Evolutionary conservation across 202 grass and related monocot genomes (phyloP).

Genomic region (Sporobolus alterniflorus): DNA sequence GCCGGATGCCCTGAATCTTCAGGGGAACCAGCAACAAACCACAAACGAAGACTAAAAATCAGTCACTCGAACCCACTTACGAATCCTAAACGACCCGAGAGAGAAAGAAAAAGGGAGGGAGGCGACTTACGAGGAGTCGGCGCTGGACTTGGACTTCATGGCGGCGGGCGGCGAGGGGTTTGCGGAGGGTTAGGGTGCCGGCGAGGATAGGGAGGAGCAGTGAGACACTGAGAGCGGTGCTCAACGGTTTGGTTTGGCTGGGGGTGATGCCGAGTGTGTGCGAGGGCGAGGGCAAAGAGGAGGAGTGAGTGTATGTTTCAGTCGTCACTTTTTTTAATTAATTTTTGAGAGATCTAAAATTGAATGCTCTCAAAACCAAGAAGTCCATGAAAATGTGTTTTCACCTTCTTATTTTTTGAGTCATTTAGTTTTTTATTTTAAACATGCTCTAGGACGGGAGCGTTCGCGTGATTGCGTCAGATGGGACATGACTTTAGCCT

Average conservation of each 20-base stretch:
- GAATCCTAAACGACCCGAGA: not conserved
- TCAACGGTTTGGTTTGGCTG: not conserved
- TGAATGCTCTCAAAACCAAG: too few relatives aligned
- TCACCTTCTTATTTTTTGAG: too few relatives aligned
- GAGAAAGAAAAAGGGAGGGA: not conserved
- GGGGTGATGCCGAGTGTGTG: slow-evolving; percentile 5
- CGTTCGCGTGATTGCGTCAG: too few relatives aligned
- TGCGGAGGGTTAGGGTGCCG: slow-evolving; percentile 25
- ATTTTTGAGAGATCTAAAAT: too few relatives aligned
- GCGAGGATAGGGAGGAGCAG: not conserved
- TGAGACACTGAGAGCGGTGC: not conserved
- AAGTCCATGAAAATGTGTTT: too few relatives aligned
- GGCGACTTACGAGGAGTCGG: slow-evolving; percentile 45
- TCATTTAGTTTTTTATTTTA: too few relatives aligned
- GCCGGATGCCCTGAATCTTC: slow-evolving; percentile 58
- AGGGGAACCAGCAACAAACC: not conserved
- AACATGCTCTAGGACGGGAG: too few relatives aligned
- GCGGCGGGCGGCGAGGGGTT: slow-evolving; percentile 28
- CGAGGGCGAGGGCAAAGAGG: not conserved
- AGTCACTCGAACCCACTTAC: not conserved
- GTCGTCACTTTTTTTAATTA: too few relatives aligned
- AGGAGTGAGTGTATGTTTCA: too few relatives aligned
- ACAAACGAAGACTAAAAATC: not conserved
- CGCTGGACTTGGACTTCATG: slow-evolving; percentile 46
- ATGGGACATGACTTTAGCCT: too few relatives aligned